A percentile compares a stretch with the other conserved stretches of the same genome.
Conservation (phyloP, 179 eudicot species). For the Patellifolia procumbens region DNA sequence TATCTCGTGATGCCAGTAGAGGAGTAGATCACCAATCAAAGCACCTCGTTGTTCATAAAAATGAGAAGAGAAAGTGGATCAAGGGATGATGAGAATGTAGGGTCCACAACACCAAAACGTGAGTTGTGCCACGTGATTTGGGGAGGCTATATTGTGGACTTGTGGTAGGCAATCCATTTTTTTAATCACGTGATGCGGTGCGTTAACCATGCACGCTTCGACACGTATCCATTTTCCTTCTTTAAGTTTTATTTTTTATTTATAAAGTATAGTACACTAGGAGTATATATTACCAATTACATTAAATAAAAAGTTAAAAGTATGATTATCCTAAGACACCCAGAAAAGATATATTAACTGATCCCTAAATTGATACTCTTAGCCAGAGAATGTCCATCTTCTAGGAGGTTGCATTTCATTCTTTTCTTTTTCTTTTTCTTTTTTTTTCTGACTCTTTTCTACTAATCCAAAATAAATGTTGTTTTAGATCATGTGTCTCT, state of each 20-base stretch:
- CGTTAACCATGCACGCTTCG: conserved; percentile 36
- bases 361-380: conserved; percentile 65
- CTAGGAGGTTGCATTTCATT: conserved; percentile 4
- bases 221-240: conserved; percentile 49
- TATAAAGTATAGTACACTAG: no score
- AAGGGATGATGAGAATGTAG: conserved; percentile 9
- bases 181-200: conserved; percentile 70
- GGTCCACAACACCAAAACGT: conserved; percentile 47
- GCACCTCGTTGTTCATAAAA: no score
- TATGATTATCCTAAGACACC: conserved; percentile 9
- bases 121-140: conserved; percentile 96
- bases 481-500: no score
- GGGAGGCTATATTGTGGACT: conserved; percentile 60
- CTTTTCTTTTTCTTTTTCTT: no score
- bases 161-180: conserved; percentile 49
- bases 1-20: no score
- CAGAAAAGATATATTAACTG: conserved; percentile 48
- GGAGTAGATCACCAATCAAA: no score
- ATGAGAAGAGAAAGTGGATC: conserved; percentile 28
- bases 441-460: no score
- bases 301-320: no score
- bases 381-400: conserved; percentile 55
- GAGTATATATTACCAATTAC: no score
- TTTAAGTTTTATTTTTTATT: no score
- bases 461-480: no score